Percentiles rank a stretch among this genome's conserved stretches.
These are phyloP conservation scores for Emergomyces pasteurianus DNA, from an alignment of 2,329 filamentous ascomycete species.

Conservation along the genomic window DNA sequence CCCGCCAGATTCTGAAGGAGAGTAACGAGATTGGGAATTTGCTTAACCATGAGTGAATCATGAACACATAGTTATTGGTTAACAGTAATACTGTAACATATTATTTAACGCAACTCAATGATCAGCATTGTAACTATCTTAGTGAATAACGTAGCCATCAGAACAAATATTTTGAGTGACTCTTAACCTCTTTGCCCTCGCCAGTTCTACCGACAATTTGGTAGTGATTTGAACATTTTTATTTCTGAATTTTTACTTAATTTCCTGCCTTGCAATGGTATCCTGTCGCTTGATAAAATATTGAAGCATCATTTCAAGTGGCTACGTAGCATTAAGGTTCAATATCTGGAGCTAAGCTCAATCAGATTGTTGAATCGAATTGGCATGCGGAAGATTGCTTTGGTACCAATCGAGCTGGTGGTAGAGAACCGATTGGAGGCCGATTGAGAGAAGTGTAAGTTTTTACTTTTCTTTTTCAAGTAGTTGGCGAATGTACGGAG, in stretches of 20 bases:
- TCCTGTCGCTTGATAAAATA: too few relatives aligned
- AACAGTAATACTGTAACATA: too few relatives aligned
- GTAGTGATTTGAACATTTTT: not conserved
- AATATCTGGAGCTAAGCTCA: not conserved
- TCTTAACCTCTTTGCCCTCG: not conserved
- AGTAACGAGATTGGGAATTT: too few relatives aligned
- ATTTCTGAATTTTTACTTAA: not conserved
- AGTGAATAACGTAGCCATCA: not conserved
- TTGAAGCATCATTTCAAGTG: not conserved
- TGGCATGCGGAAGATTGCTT: not conserved
- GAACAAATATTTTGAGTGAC: not conserved
- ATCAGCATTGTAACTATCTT: too few relatives aligned
- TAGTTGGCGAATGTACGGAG: not conserved
- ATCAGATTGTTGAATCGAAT: not conserved
- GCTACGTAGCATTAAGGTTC: not conserved
- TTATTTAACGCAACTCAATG: too few relatives aligned
- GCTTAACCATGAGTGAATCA: too few relatives aligned
- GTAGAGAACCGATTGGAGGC: not conserved
- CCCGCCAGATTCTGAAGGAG: too few relatives aligned
- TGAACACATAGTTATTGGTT: too few relatives aligned
- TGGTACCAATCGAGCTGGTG: not conserved
- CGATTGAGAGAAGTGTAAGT: not conserved
- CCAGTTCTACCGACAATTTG: not conserved
- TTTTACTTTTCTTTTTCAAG: not conserved
- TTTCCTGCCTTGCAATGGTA: not conserved